Base-by-base conservation (phyloP, 441 rosid species). In the Populus hybrid region DNA sequence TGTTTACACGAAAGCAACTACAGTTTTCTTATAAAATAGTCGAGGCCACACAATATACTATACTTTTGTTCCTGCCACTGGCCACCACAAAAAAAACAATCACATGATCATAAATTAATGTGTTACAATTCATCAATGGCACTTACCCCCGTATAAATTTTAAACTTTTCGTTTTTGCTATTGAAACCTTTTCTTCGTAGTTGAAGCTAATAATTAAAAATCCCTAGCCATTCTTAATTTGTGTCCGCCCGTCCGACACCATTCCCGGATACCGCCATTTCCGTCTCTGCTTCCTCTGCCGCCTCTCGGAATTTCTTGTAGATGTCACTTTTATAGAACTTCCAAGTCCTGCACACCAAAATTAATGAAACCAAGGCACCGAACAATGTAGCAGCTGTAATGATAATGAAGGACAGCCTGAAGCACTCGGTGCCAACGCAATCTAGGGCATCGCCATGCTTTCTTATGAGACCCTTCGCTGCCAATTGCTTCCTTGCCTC, bases 311-410 rank as follows among this genome's bases (percentile, higher is more conserved):
- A 91, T 83, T 83, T 94, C 81, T 88, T 89, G 72, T 94, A 94
- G 57, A 94, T 88, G 79, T 94, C 98, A 79, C 92, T 83, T 82
- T 85, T 81, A 70, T 94, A 94, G 86, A 92, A 94, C 67, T 90
- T 87, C 64, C 82, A 88, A 1, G 97, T 92, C 88, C 97, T 88
- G 6, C 81, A 2, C 30, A 87, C 98, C 84, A 94, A 81, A 66
- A 94, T 21, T 6, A 87, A 50, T 7, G 98, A 90, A 46, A 91
- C 85, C 42, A 90, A 40, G 4, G 84, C 80, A 18, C 98, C 97
- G n/a, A 94, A 90, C 53, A 94, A 72, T 19, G 97, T 94, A 4
- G 78, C 94, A 0, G 88, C 91, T 2, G 93, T 73, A 10, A 91
- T 89, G 14, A 94, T 90, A 59, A 94, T 77, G 75, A 94, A 91